Percentiles rank a stretch among this genome's conserved stretches.
These are phyloP conservation scores for Anthracocystis panici-leucophaei DNA, from an alignment of 1,284 basidiomycete genomes.

Conservation along the genomic window DNA sequence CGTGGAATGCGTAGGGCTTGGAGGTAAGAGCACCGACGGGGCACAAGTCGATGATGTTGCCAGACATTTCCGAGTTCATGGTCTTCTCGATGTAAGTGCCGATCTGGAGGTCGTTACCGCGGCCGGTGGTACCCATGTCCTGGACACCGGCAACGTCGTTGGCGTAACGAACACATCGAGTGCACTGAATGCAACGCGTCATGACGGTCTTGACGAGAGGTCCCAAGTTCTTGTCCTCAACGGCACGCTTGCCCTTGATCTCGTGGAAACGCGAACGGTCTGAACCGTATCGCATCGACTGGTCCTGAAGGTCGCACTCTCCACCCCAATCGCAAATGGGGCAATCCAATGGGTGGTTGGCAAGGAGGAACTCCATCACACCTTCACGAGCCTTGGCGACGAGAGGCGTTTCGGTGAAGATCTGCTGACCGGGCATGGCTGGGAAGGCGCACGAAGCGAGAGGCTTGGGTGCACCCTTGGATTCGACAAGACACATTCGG, in stretches of 20 bases:
- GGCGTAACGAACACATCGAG: slow-evolving; percentile 97
- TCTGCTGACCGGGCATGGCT: slow-evolving; percentile 94
- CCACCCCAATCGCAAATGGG: slow-evolving; percentile 87
- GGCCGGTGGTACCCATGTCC: slow-evolving; percentile 94
- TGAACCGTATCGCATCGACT: slow-evolving; percentile 98
- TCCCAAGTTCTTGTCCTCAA: slow-evolving; percentile 98
- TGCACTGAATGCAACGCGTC: slow-evolving; percentile 99
- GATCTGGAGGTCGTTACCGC: slow-evolving; percentile 98
- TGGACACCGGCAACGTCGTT: slow-evolving; percentile 99
- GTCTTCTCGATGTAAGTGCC: slow-evolving; percentile 98
- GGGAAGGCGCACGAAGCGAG: slow-evolving; percentile 84
- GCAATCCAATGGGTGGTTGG: slow-evolving; percentile 98
- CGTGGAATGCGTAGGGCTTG: slow-evolving; percentile 97
- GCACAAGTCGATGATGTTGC: slow-evolving; percentile 97
- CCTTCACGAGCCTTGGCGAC: slow-evolving; percentile 92
- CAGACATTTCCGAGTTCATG: slow-evolving; percentile 96
- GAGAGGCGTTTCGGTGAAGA: slow-evolving; percentile 93
- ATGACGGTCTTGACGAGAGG: slow-evolving; percentile 99
- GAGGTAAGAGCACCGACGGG: slow-evolving; percentile 94
- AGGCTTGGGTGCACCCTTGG: slow-evolving; percentile 93
- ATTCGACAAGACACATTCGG: slow-evolving; percentile 89
- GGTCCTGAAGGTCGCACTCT: slow-evolving; percentile 99
- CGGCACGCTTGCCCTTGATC: slow-evolving; percentile 95
- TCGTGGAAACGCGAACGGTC: slow-evolving; percentile 98
- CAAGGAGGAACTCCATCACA: slow-evolving; percentile 97